A percentile compares a stretch with the other conserved stretches of the same genome.
These are phyloP conservation scores for Populus hybrid DNA, from an alignment of 441 rosid species.

Conservation along the genomic window DNA sequence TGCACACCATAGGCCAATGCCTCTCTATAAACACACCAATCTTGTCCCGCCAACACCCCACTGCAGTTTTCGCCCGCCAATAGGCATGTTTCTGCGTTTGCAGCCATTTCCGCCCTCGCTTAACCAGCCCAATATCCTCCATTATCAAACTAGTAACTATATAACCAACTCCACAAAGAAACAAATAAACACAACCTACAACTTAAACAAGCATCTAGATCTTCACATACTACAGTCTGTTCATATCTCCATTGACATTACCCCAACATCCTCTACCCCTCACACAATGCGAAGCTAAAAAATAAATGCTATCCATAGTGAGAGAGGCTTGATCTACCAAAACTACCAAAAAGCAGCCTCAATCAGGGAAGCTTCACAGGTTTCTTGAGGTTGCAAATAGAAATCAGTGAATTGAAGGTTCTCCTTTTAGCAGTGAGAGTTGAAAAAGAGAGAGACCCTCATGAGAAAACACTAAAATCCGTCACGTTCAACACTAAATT, in stretches of 20 bases:
- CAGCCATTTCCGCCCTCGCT: constrained; percentile 91
- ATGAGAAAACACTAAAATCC: constrained; percentile 24
- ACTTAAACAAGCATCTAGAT: neutral
- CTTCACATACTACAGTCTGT: neutral
- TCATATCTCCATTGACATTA: constrained; percentile 5
- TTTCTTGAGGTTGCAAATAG: neutral
- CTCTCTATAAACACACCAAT: constrained; percentile 62
- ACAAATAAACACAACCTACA: neutral
- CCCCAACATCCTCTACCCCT: neutral
- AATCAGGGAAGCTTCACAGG: neutral
- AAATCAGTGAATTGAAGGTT: neutral
- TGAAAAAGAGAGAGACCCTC: neutral
- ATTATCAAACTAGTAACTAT: constrained; percentile 27
- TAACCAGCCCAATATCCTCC: constrained; percentile 91
- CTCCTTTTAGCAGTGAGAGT: neutral
- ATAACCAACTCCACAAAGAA: constrained; percentile 5
- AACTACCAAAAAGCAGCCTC: neutral
- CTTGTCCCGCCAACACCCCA: constrained; percentile 50
- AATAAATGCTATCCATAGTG: constrained; percentile 1
- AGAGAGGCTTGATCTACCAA: constrained; percentile 2
- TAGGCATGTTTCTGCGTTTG: constrained; percentile 64
- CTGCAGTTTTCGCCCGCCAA: constrained; percentile 38
- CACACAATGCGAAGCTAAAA: constrained; percentile 5
- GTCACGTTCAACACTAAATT: constrained; percentile 53
- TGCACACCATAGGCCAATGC: constrained; percentile 88